phyloP scores from a whole-genome alignment of 352 stramenopile genomes.

The Phytophthora foliorum region DNA sequence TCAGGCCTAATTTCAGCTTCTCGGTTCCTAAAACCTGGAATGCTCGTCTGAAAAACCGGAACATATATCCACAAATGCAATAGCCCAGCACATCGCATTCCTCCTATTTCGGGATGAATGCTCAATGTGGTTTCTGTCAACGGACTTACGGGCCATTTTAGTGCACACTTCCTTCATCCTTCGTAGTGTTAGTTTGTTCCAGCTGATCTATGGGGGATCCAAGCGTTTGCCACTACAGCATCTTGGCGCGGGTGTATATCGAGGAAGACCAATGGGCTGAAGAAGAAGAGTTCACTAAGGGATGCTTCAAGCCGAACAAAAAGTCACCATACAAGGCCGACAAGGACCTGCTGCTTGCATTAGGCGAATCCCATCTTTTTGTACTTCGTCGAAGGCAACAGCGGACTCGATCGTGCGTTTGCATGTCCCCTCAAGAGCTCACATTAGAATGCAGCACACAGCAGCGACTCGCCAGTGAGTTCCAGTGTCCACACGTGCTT shows the following conservation, averaged over 20 bases:
- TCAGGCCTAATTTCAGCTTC: no score
- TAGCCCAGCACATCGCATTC: no score
- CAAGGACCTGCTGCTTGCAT: conserved; percentile 40
- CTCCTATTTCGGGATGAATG: conserved; percentile 21
- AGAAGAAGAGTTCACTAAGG: conserved; percentile 30
- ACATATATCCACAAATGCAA: no score
- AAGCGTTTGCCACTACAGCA: conserved; percentile 28
- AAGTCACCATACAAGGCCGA: conserved; percentile 31
- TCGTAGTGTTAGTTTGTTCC: neutral
- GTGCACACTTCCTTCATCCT: neutral
- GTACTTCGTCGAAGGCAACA: conserved; percentile 31
- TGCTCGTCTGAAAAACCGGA: no score
- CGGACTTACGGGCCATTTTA: conserved; percentile 4
- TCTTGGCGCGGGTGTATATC: conserved; percentile 34
- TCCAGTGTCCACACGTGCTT: conserved; percentile 52
- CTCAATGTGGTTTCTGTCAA: conserved; percentile 2
- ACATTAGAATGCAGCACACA: conserved; percentile 33
- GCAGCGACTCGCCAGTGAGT: conserved; percentile 36
- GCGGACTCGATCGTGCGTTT: conserved; percentile 28
- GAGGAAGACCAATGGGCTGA: conserved; percentile 34
- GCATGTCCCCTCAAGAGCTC: conserved; percentile 35
- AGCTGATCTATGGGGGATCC: conserved; percentile 18
- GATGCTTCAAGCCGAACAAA: conserved; percentile 35
- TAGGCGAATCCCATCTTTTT: conserved; percentile 34
- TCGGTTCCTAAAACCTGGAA: no score